Base-by-base conservation (phyloP, 768 basidiomycete species). In the Hortiboletus campestris region DNA sequence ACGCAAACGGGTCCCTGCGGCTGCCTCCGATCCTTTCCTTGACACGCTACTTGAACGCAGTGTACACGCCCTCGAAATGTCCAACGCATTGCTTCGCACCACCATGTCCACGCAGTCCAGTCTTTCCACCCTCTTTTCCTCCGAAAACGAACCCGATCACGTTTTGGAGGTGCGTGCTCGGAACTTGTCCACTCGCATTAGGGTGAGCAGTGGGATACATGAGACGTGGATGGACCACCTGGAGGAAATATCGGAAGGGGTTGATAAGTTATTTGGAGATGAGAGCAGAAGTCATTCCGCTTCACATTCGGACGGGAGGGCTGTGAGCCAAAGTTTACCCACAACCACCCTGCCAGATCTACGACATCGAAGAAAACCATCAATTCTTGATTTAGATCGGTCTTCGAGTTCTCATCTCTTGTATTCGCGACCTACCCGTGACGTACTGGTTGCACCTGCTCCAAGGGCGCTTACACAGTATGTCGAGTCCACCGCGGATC, bases 11-110 rank as follows among this genome's bases (percentile, higher is more conserved):
- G 51, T 58, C 20, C 61, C 62, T 67, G 56, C 32, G 47, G 71
- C 20, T 68, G 31, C 43, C 10, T 38, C 74, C 46, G 85, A 88
- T 67, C 80, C 81, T 13, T 84, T 80, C 62, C 78, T 91, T 28
- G 91, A 93, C 70, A 80, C 85, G n/a, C 75, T 93, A 16, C 78
- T 93, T 2, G 88, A 84, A 55, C 84, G 91, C 58, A 91, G 89
- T 60, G 88, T 93, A 14, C 84, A 91, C 71, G 91, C 91, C 1
- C 77, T 94, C 10, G 91, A 93, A 67, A 85, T 91, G 78, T 93
- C 91, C 6, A 93, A 93, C 55, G 80, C 84, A 3, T 75, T 93
- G 12, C 75, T 94, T 44, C 85, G 89, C 65, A 84, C 83, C 13
- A 87, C 88, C 20, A 85, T 91, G 62, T 81, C 85, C 39, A 85